These are phyloP conservation scores for Bremia lactucae DNA, from an alignment of 352 stramenopile species.

Conservation along the genomic window DNA sequence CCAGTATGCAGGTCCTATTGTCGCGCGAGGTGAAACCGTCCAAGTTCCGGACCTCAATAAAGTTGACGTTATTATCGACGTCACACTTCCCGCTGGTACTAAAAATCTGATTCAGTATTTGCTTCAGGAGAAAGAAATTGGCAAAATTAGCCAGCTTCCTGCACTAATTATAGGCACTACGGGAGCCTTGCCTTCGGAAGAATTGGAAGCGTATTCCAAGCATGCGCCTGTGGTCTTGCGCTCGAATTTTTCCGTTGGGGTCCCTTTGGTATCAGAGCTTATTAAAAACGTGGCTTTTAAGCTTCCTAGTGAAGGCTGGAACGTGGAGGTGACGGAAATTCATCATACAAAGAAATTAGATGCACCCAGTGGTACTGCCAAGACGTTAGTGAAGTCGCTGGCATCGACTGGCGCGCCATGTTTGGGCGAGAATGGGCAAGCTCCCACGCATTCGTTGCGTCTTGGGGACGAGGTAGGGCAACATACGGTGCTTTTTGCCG, in stretches of 20 bases:
- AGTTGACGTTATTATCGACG: slow-evolving; percentile 69
- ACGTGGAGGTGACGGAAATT: slow-evolving; percentile 72
- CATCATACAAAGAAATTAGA: slow-evolving; percentile 85
- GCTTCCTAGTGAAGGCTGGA: slow-evolving; percentile 59
- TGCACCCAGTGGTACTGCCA: slow-evolving; percentile 67
- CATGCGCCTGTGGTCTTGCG: slow-evolving; percentile 54
- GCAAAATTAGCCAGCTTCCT: slow-evolving; percentile 61
- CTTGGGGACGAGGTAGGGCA: slow-evolving; percentile 74
- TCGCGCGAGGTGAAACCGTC: slow-evolving; percentile 38
- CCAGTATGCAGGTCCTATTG: slow-evolving; percentile 42
- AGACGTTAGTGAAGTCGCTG: slow-evolving; percentile 66
- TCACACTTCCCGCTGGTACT: slow-evolving; percentile 64
- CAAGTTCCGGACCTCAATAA: slow-evolving; percentile 28
- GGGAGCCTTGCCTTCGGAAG: slow-evolving; percentile 37
- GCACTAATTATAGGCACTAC: slow-evolving; percentile 73
- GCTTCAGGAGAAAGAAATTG: slow-evolving; percentile 40
- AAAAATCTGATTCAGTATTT: slow-evolving; percentile 50
- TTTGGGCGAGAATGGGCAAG: slow-evolving; percentile 31
- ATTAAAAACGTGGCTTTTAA: slow-evolving; percentile 66
- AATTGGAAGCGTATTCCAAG: slow-evolving; percentile 52
- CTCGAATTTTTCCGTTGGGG: slow-evolving; percentile 80
- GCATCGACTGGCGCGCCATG: slow-evolving; percentile 43
- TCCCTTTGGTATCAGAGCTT: slow-evolving; percentile 67
- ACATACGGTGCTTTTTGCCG: slow-evolving; percentile 75
- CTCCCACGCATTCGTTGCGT: slow-evolving; percentile 55